Conservation (phyloP, 2,329 filamentous ascomycete species). For the Ramularia collo-cygni region DNA sequence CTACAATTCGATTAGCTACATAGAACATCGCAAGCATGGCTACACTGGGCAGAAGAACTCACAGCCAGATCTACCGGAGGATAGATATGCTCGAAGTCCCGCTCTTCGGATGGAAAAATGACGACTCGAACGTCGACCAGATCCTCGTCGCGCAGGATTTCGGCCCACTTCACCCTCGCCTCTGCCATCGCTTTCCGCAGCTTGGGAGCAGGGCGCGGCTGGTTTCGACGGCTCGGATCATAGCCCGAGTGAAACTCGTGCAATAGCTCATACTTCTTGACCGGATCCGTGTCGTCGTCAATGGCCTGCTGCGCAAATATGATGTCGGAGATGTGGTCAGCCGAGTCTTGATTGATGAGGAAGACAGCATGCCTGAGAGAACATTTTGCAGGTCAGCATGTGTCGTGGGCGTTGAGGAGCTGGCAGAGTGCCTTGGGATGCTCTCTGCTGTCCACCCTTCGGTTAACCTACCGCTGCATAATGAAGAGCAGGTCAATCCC, state of each 20-base stretch:
- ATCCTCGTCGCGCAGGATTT: constrained; percentile 2
- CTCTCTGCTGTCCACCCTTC: no score
- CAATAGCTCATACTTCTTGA: not conserved
- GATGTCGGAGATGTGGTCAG: constrained; percentile 2
- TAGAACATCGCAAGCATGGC: not conserved
- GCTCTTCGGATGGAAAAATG: not conserved
- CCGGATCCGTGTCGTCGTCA: not conserved
- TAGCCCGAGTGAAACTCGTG: not conserved
- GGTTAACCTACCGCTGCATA: no score
- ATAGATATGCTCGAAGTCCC: not conserved
- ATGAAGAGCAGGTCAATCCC: no score
- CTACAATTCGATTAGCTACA: not conserved
- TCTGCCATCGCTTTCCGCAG: constrained; percentile 2
- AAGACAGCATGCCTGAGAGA: constrained; percentile 4
- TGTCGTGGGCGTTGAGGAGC: no score
- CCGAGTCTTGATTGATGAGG: constrained; percentile 1
- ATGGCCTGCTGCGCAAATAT: not conserved
- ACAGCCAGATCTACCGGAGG: constrained; percentile 1
- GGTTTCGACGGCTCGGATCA: no score
- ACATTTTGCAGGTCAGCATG: no score
- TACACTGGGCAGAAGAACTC: constrained; percentile 1
- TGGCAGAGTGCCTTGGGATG: no score
- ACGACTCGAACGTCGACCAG: constrained; percentile 3
- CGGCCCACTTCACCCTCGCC: constrained; percentile 1
- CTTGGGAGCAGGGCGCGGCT: not conserved